phyloP scores from a whole-genome alignment of 2,329 filamentous ascomycete species.

The Plectosphaerella cucumerina region DNA sequence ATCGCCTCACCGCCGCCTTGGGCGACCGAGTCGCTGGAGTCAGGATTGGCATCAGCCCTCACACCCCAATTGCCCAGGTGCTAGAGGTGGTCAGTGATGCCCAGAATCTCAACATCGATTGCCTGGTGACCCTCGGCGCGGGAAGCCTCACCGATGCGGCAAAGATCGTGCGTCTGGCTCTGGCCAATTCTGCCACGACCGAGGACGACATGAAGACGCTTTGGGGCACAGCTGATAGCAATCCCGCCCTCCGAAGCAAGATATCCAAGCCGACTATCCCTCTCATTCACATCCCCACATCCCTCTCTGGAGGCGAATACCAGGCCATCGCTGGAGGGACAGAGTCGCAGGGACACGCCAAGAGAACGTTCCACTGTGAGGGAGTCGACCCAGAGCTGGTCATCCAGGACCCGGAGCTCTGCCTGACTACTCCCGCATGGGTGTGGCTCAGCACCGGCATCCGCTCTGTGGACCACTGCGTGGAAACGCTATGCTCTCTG shows the following conservation, averaged over 20 bases:
- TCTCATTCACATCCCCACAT: constrained; percentile 28
- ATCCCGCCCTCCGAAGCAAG: constrained; percentile 6
- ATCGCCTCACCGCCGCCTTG: constrained; percentile 33
- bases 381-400: constrained; percentile 43
- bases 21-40: constrained; percentile 37
- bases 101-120: constrained; percentile 33
- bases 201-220: constrained; percentile 32
- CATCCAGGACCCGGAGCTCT: constrained; percentile 51
- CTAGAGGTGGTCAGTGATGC: constrained; percentile 40
- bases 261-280: constrained; percentile 20
- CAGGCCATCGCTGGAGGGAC: constrained; percentile 24
- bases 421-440: constrained; percentile 42
- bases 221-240: constrained; percentile 16
- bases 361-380: constrained; percentile 24
- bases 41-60: constrained; percentile 46
- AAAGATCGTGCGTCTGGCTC: constrained; percentile 45
- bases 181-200: constrained; percentile 41
- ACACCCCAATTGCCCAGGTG: constrained; percentile 50
- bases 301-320: constrained; percentile 30
- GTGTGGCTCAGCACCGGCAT: constrained; percentile 57
- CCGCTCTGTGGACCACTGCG: constrained; percentile 52
- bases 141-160: constrained; percentile 53
- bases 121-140: constrained; percentile 49
- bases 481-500: constrained; percentile 48
- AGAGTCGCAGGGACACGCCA: constrained; percentile 16